Base-by-base conservation (phyloP, 1,284 basidiomycete species). In the Dichomitus squalens region DNA sequence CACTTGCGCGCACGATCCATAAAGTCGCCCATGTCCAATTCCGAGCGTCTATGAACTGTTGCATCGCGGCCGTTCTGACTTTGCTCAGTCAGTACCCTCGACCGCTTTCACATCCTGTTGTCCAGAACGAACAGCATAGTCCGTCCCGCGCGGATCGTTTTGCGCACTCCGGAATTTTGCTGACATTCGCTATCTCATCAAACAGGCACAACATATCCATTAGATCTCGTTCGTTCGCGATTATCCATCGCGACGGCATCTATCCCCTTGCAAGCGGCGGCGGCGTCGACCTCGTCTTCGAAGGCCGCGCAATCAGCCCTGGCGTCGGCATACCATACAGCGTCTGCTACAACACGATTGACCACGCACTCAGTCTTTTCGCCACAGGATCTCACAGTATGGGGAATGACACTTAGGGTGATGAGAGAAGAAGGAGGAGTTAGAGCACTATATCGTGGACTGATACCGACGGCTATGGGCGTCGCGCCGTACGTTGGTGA, bases 191-290 rank as follows among this genome's bases (percentile, higher is more conserved):
- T 21, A 48, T 54, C 36, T 53, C n/a, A 9, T 52, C 40, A 2
- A 41, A 51, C 61, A 90, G 92, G 90, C 61, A 85, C 92, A 31
- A 98, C 95, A 69, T 98, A 97, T 75, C 95, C 95, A 3, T 76
- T 98, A 61, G 95, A 98, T 73, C 85, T 98, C 53, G 92, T 98
- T 21, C 85, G 95, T 51, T 92, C 93, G n/a, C 84, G 95, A 47
- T 79, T 98, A 64, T 95, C 93, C 27, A 96, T 98, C 67, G 94
- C 93, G 12, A 95, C 93, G 3, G 92, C 90, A 33, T 87, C 88
- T 49, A 81, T 90, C 70, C 76, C 80, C 36, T 60, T 72, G 40
- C 66, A 70, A 40, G 34, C 66, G 18, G 49, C 69, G 31, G 51
- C 67, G 47, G 50, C 69, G 9, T 20, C 66, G 29, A 48, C 68